phyloP scores from a whole-genome alignment of 1,284 basidiomycete genomes.

The Malassezia furfur region DNA sequence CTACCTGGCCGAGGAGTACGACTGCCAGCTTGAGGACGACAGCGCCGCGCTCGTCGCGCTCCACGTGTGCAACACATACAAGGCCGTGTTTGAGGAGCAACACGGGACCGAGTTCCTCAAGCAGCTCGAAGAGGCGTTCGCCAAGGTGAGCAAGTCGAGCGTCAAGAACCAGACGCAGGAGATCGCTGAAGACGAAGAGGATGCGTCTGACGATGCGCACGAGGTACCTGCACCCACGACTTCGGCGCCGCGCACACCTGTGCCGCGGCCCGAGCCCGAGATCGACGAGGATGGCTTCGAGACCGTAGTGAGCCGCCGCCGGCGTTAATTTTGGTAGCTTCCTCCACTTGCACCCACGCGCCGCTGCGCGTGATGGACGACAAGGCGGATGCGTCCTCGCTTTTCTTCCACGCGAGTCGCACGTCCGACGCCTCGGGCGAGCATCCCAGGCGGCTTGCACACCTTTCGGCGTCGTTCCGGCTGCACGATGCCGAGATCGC shows the following conservation, averaged over 20 bases:
- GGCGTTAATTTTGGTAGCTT: slow-evolving; percentile 19
- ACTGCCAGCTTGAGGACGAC: slow-evolving; percentile 39
- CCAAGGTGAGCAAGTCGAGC: slow-evolving; percentile 13
- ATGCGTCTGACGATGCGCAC: slow-evolving; percentile 7
- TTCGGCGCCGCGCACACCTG: slow-evolving; percentile 4
- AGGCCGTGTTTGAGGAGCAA: slow-evolving; percentile 26
- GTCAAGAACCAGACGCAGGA: not conserved
- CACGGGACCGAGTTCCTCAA: slow-evolving; percentile 24
- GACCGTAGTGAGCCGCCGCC: slow-evolving; percentile 33
- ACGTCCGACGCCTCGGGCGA: not conserved
- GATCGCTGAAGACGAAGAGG: slow-evolving; percentile 14
- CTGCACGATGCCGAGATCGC: slow-evolving; percentile 25
- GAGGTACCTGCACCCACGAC: slow-evolving; percentile 1
- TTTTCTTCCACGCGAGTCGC: slow-evolving; percentile 10
- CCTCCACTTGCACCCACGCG: not conserved
- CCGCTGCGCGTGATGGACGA: not conserved
- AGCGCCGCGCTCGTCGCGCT: slow-evolving; percentile 32
- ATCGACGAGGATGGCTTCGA: slow-evolving; percentile 33
- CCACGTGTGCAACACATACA: slow-evolving; percentile 28
- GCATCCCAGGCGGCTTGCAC: not conserved
- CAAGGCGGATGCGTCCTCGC: not conserved
- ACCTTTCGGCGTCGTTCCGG: slow-evolving; percentile 18
- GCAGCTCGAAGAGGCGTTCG: slow-evolving; percentile 27
- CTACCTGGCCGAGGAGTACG: slow-evolving; percentile 43
- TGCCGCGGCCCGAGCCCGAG: slow-evolving; percentile 18